A percentile compares a stretch with the other conserved stretches of the same genome.
phyloP scores from a whole-genome alignment of 345 rosid genomes.

The Eucalyptus regnans region DNA sequence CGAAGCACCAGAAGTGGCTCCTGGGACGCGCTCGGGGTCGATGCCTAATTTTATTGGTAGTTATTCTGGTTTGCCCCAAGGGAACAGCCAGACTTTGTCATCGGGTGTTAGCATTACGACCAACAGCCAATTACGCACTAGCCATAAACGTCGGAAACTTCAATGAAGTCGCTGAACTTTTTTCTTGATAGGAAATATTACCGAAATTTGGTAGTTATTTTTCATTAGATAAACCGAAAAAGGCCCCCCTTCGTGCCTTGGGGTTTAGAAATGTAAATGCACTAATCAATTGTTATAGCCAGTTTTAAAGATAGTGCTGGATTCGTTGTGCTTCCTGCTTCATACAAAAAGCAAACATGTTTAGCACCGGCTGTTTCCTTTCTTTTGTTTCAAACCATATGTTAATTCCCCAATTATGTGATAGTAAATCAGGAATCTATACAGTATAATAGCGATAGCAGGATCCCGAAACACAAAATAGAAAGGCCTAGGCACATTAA shows the following conservation, averaged over 20 bases:
- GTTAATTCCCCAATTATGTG: background rate
- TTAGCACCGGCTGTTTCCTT: background rate
- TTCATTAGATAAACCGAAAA: background rate
- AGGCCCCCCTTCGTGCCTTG: background rate
- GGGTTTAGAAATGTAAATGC: background rate
- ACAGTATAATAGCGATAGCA: background rate
- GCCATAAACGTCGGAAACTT: background rate
- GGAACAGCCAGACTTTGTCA: background rate
- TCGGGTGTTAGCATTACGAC: background rate
- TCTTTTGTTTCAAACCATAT: background rate
- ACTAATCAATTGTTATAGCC: background rate
- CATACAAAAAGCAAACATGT: background rate
- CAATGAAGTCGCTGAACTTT: background rate
- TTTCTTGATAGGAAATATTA: background rate
- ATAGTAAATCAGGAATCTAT: background rate
- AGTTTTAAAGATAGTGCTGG: background rate
- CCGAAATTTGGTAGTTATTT: background rate
- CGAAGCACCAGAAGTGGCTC: background rate
- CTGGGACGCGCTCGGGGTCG: background rate
- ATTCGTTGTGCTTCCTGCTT: background rate
- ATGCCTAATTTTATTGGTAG: background rate
- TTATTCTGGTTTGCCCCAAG: background rate
- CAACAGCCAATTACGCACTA: background rate
- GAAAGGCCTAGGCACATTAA: background rate
- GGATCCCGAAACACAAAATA: background rate